phyloP scores from a whole-genome alignment of 495 filamentous ascomycete species.

The Penicillium odoratum region DNA sequence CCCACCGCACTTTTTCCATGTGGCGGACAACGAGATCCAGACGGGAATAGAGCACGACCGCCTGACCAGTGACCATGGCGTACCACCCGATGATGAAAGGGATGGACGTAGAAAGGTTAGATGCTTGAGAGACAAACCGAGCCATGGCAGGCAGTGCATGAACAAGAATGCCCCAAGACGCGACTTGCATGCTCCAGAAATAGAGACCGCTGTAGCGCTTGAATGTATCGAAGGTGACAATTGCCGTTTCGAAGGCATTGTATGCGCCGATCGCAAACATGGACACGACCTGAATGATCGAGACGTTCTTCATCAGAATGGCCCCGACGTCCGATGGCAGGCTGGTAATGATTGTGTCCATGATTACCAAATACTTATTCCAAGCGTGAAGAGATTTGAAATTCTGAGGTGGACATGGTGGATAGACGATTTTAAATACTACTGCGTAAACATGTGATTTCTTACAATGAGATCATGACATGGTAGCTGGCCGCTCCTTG shows the following conservation, averaged over 20 bases:
- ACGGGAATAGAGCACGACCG: constrained; percentile 5
- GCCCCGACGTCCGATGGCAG: not conserved
- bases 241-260: constrained; percentile 2
- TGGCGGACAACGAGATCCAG: not conserved
- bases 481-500: not conserved
- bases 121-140: constrained; percentile 6
- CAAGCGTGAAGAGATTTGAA: not conserved
- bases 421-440: not conserved
- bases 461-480: not conserved
- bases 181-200: constrained; percentile 11
- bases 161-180: constrained; percentile 7
- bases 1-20: constrained; percentile 1
- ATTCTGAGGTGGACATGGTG: not conserved
- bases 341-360: constrained; percentile 1
- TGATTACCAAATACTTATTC: not conserved
- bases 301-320: constrained; percentile 1
- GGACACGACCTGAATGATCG: constrained; percentile 1
- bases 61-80: constrained; percentile 11
- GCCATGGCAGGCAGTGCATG: constrained; percentile 9
- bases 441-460: not conserved
- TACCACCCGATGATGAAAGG: constrained; percentile 10
- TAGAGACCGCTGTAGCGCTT: constrained; percentile 3
- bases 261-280: constrained; percentile 5
- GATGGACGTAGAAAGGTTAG: constrained; percentile 9
- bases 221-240: constrained; percentile 1